Evolutionary conservation across 2,329 filamentous ascomycete genomes (phyloP), one percentile per base, ranked within the genome.

Genomic region (Sphaerulina musiva): DNA sequence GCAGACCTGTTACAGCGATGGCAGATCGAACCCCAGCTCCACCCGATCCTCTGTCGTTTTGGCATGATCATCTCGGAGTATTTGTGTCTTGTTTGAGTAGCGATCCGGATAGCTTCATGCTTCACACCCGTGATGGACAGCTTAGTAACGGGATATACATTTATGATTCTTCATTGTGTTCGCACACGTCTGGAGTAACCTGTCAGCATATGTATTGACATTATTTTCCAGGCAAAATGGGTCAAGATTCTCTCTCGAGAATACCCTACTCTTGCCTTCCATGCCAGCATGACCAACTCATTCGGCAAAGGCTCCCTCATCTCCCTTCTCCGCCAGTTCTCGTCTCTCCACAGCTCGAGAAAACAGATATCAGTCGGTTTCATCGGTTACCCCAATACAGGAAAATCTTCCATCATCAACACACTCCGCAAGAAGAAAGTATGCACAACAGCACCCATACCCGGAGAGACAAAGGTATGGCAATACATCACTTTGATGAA

Each of bases 61-160:
- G 93, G 88, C 79, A 76, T 76, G 80, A 76, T 79, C 89, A 87
- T 79, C 78, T 83, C 76, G 54, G 58, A 76, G 75, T 80, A 79
- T 80, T 75, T 56, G 79, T 93, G 89, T 85, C 86, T 87, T 85
- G 84, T 89, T 86, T 89, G 92, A 97, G 93, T 97, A 96, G 93
- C 97, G 86, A 78, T 78, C 82, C 83, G 81, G 81, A 82, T 81
- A 81, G 79, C 75, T 80, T 70, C 70, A 71, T 69, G 64, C 74
- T 68, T 79, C 79, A 76, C 76, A 43, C 74, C 74, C 74, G 75
- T 91, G 84, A 86, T 82, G 82, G 81, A 81, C 79, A 87, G 97
- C 93, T 95, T 98, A 98, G 93, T 97, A 86, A 89, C 86, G 88
- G 87, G 86, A 86, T 91, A 92, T 81, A 98, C 86, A 91, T 83